phyloP scores from a whole-genome alignment of 805 yeast genomes.

The Ogataea angusta region DNA sequence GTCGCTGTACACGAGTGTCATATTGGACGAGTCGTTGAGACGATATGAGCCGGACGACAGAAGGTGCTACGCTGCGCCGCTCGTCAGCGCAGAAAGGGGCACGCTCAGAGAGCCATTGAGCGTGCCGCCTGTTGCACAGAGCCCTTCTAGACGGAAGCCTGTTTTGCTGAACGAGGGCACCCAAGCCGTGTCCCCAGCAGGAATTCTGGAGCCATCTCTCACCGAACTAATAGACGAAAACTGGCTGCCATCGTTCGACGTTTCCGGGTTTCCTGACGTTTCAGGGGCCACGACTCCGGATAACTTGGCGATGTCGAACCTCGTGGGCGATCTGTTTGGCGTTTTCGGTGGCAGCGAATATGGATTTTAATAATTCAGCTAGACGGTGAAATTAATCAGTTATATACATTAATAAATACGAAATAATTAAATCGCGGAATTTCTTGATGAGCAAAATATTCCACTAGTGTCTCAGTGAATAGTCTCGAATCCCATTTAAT shows the following conservation, averaged over 20 bases:
- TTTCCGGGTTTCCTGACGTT: slow-evolving; percentile 10
- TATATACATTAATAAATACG: neutral
- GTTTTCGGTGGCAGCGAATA: slow-evolving; percentile 14
- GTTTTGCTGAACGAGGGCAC: neutral
- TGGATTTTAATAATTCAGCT: slow-evolving; percentile 2
- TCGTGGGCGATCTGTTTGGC: slow-evolving; percentile 18
- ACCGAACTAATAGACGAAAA: slow-evolving; percentile 21
- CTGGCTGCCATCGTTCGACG: slow-evolving; percentile 24
- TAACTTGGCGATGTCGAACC: slow-evolving; percentile 2
- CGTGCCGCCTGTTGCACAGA: neutral
- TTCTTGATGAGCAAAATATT: neutral
- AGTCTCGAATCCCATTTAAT: neutral
- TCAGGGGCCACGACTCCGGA: slow-evolving; percentile 5
- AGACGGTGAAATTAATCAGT: no score
- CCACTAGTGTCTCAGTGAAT: neutral
- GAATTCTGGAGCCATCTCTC: slow-evolving; percentile 3
- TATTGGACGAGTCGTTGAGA: slow-evolving; percentile 10
- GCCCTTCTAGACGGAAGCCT: no score
- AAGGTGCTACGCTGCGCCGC: slow-evolving; percentile 6
- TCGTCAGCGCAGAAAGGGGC: slow-evolving; percentile 16
- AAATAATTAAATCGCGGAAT: slow-evolving; percentile 1
- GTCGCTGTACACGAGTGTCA: slow-evolving; percentile 4
- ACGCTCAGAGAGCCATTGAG: neutral
- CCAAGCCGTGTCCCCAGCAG: neutral
- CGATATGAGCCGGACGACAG: slow-evolving; percentile 6